phyloP scores from a whole-genome alignment of 1,284 basidiomycete species.

The Leccinum insolens region DNA sequence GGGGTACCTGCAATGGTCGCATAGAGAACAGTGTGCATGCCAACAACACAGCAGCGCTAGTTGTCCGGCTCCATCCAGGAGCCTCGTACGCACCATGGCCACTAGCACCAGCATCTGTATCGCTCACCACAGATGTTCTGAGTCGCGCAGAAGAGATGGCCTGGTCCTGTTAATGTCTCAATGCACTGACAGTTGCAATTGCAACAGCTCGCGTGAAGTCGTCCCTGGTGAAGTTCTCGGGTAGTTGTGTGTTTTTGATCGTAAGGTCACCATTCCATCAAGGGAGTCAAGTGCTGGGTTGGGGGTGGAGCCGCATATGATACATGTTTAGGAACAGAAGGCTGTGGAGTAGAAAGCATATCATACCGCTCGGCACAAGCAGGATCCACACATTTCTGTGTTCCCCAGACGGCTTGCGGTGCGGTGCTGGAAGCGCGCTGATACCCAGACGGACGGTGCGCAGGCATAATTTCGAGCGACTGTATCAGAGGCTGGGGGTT shows the following conservation, averaged over 20 bases:
- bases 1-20: conserved; percentile 91
- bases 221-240: conserved; percentile 75
- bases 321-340: conserved; percentile 42
- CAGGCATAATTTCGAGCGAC: conserved; percentile 57
- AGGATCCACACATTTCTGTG: conserved; percentile 49
- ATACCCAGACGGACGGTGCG: conserved; percentile 72
- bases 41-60: conserved; percentile 86
- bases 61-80: conserved; percentile 90
- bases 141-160: conserved; percentile 49
- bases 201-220: conserved; percentile 91
- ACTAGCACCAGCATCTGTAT: conserved; percentile 46
- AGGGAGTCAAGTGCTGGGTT: conserved; percentile 57
- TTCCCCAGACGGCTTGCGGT: conserved; percentile 31
- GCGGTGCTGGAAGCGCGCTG: conserved; percentile 37
- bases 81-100: conserved; percentile 91
- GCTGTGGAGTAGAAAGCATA: conserved; percentile 41
- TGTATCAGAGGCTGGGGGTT: conserved; percentile 89
- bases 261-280: conserved; percentile 77
- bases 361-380: conserved; percentile 36
- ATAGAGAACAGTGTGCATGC: conserved; percentile 91
- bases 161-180: conserved; percentile 73
- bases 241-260: conserved; percentile 65
- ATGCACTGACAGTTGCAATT: conserved; percentile 77
- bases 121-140: conserved; percentile 35
- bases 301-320: conserved; percentile 56